These are phyloP conservation scores for Paspalum notatum DNA, from an alignment of 176 grass and related monocot genomes.

Conservation along the genomic window DNA sequence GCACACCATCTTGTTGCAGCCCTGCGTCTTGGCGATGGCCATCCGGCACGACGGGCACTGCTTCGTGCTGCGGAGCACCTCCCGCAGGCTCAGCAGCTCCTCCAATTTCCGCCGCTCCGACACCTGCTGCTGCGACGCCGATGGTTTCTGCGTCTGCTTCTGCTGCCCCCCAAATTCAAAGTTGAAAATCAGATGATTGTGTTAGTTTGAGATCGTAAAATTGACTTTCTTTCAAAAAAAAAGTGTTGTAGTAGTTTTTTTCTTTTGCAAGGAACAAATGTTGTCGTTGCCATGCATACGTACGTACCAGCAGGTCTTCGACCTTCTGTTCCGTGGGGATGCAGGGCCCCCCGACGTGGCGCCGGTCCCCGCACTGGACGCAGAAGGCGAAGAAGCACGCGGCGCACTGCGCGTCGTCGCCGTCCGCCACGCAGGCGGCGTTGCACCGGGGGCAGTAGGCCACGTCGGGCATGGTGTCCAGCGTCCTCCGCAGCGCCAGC, in stretches of 20 bases:
- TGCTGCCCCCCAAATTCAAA: neutral
- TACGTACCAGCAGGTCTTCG: slow-evolving; percentile 47
- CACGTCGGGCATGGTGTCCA: slow-evolving; percentile 71
- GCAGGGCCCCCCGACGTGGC: slow-evolving; percentile 57
- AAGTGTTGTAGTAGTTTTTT: too few species aligned
- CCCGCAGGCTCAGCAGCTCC: slow-evolving; percentile 41
- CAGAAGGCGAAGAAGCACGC: slow-evolving; percentile 73
- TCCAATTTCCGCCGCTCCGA: neutral
- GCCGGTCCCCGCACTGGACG: slow-evolving; percentile 49
- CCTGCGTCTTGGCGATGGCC: slow-evolving; percentile 43
- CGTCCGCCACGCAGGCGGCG: slow-evolving; percentile 60
- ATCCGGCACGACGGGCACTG: slow-evolving; percentile 57
- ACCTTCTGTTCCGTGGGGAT: slow-evolving; percentile 44
- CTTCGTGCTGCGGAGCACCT: slow-evolving; percentile 46
- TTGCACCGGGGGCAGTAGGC: slow-evolving; percentile 69
- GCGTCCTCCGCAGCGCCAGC: slow-evolving; percentile 51
- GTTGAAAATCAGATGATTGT: too few species aligned
- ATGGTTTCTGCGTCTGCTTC: neutral
- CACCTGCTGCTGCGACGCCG: too few species aligned
- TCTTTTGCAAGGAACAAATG: too few species aligned
- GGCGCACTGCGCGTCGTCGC: slow-evolving; percentile 63
- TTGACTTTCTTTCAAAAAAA: too few species aligned
- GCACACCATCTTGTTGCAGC: slow-evolving; percentile 45
- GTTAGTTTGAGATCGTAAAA: too few species aligned
- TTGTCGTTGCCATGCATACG: neutral